Percentiles rank a stretch among this genome's conserved stretches.
Conservation (phyloP, 768 basidiomycete genomes). For the Termitomyces titanicus region DNA sequence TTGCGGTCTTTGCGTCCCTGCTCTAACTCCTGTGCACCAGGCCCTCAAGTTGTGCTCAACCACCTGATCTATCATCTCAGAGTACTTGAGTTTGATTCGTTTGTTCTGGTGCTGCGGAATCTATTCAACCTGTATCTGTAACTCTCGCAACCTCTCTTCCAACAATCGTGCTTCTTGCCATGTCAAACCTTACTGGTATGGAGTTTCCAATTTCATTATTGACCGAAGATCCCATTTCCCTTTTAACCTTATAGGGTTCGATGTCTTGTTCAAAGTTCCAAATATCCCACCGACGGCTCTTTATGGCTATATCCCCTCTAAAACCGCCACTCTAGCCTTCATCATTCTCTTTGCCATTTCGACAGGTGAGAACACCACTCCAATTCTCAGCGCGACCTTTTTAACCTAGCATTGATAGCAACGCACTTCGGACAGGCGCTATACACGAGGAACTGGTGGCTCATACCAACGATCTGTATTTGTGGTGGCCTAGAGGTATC, state of each 20-base stretch:
- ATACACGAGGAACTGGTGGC: conserved; percentile 46
- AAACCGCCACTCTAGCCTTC: conserved; percentile 33
- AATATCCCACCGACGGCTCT: neutral
- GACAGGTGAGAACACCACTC: conserved; percentile 23
- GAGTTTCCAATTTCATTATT: neutral
- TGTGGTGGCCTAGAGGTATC: conserved; percentile 47
- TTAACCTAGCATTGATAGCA: conserved; percentile 23
- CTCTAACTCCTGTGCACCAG: neutral
- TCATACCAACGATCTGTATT: conserved; percentile 44
- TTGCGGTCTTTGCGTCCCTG: neutral
- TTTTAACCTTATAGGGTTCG: neutral
- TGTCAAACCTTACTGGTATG: neutral
- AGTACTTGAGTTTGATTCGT: neutral
- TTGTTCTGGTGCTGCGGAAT: neutral
- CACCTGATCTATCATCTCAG: neutral
- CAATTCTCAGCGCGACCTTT: neutral
- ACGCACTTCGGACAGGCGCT: conserved; percentile 43
- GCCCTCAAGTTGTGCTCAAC: neutral
- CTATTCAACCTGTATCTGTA: neutral
- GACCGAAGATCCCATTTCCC: neutral
- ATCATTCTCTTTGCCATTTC: conserved; percentile 36
- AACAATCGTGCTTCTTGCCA: neutral
- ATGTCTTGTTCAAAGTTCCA: neutral
- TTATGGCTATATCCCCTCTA: conserved; percentile 40
- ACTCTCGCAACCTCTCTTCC: neutral